These are phyloP conservation scores for Coprinopsis sp. DNA, from an alignment of 768 basidiomycete genomes.

Conservation along the genomic window DNA sequence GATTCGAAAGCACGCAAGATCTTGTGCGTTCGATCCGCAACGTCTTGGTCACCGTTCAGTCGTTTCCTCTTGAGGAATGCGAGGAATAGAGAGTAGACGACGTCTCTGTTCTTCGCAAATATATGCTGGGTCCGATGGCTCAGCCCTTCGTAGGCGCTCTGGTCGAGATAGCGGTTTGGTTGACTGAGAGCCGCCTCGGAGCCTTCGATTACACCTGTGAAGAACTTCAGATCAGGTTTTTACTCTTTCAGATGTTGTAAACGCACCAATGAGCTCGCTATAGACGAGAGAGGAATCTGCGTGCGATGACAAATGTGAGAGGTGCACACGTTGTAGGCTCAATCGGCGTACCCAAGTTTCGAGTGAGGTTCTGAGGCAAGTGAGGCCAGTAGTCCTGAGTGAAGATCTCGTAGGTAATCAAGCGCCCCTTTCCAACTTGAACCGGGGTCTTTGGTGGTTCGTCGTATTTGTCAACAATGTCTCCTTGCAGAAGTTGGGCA, in stretches of 20 bases:
- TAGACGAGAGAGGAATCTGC: conserved; percentile 61
- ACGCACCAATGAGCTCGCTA: conserved; percentile 60
- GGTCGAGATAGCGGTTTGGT: conserved; percentile 37
- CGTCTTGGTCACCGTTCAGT: conserved; percentile 43
- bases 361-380: conserved; percentile 46
- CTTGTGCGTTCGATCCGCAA: conserved; percentile 56
- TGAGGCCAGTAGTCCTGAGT: conserved; percentile 53
- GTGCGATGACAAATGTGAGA: neutral
- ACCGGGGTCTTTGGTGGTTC: neutral
- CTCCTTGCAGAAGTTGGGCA: conserved; percentile 45
- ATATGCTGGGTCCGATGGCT: conserved; percentile 50
- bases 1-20: conserved; percentile 35
- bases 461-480: conserved; percentile 32
- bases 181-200: conserved; percentile 47
- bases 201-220: conserved; percentile 61
- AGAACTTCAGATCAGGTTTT: neutral
- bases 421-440: conserved; percentile 9
- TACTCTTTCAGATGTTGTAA: neutral
- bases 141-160: conserved; percentile 39
- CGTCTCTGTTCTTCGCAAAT: conserved; percentile 47
- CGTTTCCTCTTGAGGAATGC: conserved; percentile 46
- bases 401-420: conserved; percentile 49
- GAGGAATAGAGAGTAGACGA: conserved; percentile 51
- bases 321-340: neutral
- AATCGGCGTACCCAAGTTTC: conserved; percentile 44